Evolutionary conservation across 2,329 filamentous ascomycete genomes (phyloP), one percentile per base, ranked within the genome.

Genomic region (Moelleriella libera): DNA sequence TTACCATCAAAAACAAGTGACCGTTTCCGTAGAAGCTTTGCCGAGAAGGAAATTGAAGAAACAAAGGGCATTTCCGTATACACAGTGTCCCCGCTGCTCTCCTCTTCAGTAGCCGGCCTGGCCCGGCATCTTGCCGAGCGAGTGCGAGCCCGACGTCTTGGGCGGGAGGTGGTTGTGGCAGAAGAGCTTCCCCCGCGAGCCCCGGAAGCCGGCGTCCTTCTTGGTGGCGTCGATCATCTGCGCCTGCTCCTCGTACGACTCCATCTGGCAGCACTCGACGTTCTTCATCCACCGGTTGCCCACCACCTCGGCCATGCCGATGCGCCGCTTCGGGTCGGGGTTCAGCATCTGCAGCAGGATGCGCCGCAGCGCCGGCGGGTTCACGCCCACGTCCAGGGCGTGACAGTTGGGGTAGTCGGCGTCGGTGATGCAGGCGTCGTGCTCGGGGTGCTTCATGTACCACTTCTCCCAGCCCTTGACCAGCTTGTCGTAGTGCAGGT

Each of bases 261-360:
- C 85, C 5, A 80, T 65, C 55, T 86, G 82, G 61, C 87, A 94
- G 65, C 87, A 92, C 55, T 89, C 84, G 41, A 88, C 76, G 46
- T 73, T 76, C 66, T 78, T 83, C 56, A 92, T 68, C 74, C 80
- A 88, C n/a, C 81, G 71, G 55, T 85, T 78, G 51, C 74, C 78
- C 47, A 88, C 66, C 1, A 86, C 79, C 1, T 86, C 77, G 6
- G 73, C 65, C 45, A 92, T 85, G 30, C 72, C 76, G 54, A 83
- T 79, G 41, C 88, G 83, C 59, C 79, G 79, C 6, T 67, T 63
- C 0, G 88, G 86, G 53, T 88, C 69, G 0, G 88, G 87, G 61
- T 94, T 81, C 32, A 94, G 72, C 88, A 95, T 94, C 60, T 78
- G 80, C 45, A 92, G 67, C 9, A 94, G 65, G 5, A 94, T 67